Conservation (phyloP, 1,284 basidiomycete species). For the Ceraceosorus guamensis region DNA sequence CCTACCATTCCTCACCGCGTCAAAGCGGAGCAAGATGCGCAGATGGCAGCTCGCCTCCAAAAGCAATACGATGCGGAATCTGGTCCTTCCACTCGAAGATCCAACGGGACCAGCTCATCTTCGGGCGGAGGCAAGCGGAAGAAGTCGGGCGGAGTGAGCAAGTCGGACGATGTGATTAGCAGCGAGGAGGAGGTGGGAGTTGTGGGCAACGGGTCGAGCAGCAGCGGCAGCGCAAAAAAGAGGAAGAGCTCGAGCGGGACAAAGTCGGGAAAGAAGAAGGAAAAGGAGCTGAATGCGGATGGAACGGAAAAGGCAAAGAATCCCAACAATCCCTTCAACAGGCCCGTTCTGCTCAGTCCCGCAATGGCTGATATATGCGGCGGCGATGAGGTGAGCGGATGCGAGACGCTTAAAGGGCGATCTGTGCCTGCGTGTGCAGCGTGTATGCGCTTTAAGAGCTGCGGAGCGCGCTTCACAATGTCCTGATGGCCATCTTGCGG, state of each 20-base stretch:
- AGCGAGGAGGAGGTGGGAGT: constrained; percentile 11
- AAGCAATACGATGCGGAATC: not conserved
- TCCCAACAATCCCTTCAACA: constrained; percentile 46
- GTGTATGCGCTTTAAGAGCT: not conserved
- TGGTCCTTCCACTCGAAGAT: not conserved
- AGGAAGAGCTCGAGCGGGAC: constrained; percentile 19
- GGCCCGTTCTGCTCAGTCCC: constrained; percentile 36
- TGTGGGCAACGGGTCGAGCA: not conserved
- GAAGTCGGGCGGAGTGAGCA: constrained; percentile 1
- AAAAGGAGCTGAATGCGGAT: constrained; percentile 16
- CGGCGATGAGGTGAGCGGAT: constrained; percentile 29
- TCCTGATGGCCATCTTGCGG: too few relatives aligned
- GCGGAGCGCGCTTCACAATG: too few relatives aligned
- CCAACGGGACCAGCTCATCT: not conserved
- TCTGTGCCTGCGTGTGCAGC: not conserved
- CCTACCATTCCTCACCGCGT: not conserved
- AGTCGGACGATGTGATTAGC: constrained; percentile 9
- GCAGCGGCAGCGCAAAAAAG: not conserved
- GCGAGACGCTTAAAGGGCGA: not conserved
- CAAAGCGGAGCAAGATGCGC: not conserved
- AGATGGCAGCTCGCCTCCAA: not conserved
- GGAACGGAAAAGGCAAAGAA: constrained; percentile 34
- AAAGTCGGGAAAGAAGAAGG: constrained; percentile 38
- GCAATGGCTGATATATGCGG: constrained; percentile 43
- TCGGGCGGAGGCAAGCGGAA: constrained; percentile 2